Evolutionary conservation across 306 rosid species (phyloP), one percentile per base, ranked within the genome.

Genomic region (Parietaria judaica): DNA sequence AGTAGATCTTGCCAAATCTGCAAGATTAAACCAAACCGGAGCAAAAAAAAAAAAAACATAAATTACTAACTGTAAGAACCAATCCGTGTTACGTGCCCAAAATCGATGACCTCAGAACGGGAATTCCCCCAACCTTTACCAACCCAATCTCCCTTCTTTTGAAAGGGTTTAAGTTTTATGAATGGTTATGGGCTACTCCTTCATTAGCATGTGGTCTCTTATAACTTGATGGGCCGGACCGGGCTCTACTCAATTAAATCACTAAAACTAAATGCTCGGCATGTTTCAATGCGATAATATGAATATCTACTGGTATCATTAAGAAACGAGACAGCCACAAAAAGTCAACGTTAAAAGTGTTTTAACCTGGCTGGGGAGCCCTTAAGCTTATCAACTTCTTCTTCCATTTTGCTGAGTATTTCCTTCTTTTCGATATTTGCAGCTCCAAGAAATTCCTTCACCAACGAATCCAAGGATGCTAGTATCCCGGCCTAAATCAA

Each of bases 361-460:
- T 53, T n/a, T 43, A 64, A 88, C 99, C 90, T 88, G 64, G 85
- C 84, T 65, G 80, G 50, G 50, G 94, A 72, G 65, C 90, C 96
- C 66, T 75, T 69, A 10, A 92, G 95, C 63, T 75, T 82, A 60
- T 79, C 75, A 66, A 70, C 94, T 88, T 88, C 95, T 71, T 84
- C 91, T 75, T 81, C 90, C 3, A 92, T 69, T 71, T 31, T 79
- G 60, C 88, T 72, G 72, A 74, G 65, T 46, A 80, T 57, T 11
- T 60, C 56, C 67, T 80, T 84, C 81, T 88, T 86, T 78, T 88
- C 86, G 56, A 84, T 78, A 11, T 53, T 50, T 54, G 70, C 61
- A 36, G 86, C 84, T 70, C 58, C 78, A 78, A 84, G 70, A 65
- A 88, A 86, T 63, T 86, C 81, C 70, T 79, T 92, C 77, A 92